These are phyloP conservation scores for Beauveria brongniartii DNA, from an alignment of 2,329 filamentous ascomycete genomes.

Conservation along the genomic window DNA sequence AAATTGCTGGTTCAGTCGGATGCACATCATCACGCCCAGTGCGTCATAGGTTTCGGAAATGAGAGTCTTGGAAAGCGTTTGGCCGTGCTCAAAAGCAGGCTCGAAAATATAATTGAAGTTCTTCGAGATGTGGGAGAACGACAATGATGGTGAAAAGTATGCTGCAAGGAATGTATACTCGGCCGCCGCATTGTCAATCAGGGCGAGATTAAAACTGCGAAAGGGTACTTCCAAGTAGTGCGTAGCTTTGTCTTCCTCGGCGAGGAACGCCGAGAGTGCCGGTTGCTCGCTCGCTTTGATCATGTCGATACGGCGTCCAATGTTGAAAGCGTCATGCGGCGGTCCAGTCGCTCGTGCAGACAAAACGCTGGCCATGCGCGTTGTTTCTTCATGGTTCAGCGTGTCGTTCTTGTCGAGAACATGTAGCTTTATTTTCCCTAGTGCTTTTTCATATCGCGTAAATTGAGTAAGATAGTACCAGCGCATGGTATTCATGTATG, in stretches of 20 bases:
- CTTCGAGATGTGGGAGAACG: conserved; percentile 68
- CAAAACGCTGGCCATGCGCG: conserved; percentile 54
- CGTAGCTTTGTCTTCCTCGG: conserved; percentile 77
- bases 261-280: conserved; percentile 79
- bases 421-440: conserved; percentile 80
- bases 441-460: conserved; percentile 71
- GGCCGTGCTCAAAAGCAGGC: conserved; percentile 78
- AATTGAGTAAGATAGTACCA: conserved; percentile 98
- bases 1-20: conserved; percentile 86
- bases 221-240: conserved; percentile 90
- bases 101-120: conserved; percentile 86
- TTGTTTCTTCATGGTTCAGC: conserved; percentile 68
- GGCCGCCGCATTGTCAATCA: conserved; percentile 87
- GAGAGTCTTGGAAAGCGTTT: conserved; percentile 66
- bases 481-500: conserved; percentile 96
- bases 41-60: conserved; percentile 73
- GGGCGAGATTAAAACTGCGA: conserved; percentile 86
- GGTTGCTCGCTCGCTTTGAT: conserved; percentile 64
- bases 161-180: conserved; percentile 91
- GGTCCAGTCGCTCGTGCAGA: conserved; percentile 41
- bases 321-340: conserved; percentile 77
- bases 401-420: conserved; percentile 74
- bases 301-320: conserved; percentile 79
- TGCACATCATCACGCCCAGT: conserved; percentile 80
- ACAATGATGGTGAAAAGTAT: conserved; percentile 76